Conservation (phyloP, 2,329 filamentous ascomycete genomes). For the Cladosporium sphaerospermum region DNA sequence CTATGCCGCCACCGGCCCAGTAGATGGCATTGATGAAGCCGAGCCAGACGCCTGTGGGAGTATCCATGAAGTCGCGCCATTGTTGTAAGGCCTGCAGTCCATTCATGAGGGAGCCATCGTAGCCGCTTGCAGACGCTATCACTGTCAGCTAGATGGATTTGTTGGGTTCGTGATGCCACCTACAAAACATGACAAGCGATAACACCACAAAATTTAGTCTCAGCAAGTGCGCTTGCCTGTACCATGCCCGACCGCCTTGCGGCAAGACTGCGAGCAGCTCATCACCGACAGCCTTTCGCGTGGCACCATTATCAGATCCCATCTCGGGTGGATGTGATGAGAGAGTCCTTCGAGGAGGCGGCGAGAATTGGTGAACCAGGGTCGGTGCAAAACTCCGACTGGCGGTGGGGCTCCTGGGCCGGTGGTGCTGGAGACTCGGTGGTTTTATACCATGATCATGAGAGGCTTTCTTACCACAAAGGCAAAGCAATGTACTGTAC, state of each 20-base stretch:
- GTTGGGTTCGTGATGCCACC: background rate
- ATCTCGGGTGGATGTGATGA: background rate
- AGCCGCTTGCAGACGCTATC: slow-evolving; percentile 12
- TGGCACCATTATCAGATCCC: background rate
- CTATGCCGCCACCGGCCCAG: slow-evolving; percentile 25
- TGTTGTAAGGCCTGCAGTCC: slow-evolving; percentile 25
- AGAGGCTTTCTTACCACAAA: no score
- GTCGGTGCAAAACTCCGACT: no score
- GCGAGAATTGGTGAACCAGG: no score
- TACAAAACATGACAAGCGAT: slow-evolving; percentile 16
- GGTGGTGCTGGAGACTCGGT: no score
- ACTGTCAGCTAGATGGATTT: slow-evolving; percentile 4
- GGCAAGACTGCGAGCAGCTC: slow-evolving; percentile 16
- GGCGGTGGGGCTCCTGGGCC: no score
- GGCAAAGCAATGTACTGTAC: no score
- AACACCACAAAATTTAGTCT: slow-evolving; percentile 14
- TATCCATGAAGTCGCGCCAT: slow-evolving; percentile 30
- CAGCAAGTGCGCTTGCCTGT: slow-evolving; percentile 17
- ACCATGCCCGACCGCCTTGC: slow-evolving; percentile 15
- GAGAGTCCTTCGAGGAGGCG: no score
- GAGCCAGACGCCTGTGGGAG: slow-evolving; percentile 25
- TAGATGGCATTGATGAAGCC: slow-evolving; percentile 23
- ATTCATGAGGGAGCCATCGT: slow-evolving; percentile 16
- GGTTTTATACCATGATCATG: no score
- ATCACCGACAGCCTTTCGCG: slow-evolving; percentile 13